Conservation (phyloP, 2,329 filamentous ascomycete species). For the Phaeophleospora eucalypticola region DNA sequence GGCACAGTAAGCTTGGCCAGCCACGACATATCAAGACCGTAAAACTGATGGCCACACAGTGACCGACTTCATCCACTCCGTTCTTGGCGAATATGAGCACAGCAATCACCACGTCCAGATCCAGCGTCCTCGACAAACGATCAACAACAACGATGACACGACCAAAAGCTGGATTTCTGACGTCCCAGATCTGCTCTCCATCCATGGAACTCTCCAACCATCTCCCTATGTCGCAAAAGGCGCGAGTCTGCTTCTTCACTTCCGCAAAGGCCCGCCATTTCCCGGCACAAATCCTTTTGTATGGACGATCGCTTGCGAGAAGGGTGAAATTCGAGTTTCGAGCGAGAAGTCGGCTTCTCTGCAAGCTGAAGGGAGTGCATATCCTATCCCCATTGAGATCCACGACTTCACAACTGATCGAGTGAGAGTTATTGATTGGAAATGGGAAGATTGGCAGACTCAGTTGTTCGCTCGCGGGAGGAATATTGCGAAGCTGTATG, state of each 20-base stretch:
- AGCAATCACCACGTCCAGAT: slow-evolving; percentile 21
- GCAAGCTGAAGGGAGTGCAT: slow-evolving; percentile 11
- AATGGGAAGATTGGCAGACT: slow-evolving; percentile 38
- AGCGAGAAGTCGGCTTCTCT: slow-evolving; percentile 16
- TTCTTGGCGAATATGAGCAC: slow-evolving; percentile 21
- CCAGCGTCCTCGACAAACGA: slow-evolving; percentile 15
- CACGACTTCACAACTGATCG: slow-evolving; percentile 28
- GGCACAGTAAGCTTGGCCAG: slow-evolving; percentile 19
- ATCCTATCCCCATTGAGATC: slow-evolving; percentile 26
- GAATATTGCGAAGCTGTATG: slow-evolving; percentile 30
- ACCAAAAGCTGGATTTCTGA: slow-evolving; percentile 15
- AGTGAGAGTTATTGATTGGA: slow-evolving; percentile 35
- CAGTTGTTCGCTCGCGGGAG: slow-evolving; percentile 24
- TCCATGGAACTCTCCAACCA: slow-evolving; percentile 19
- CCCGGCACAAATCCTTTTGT: slow-evolving; percentile 20
- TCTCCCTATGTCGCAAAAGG: slow-evolving; percentile 13
- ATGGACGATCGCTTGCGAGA: slow-evolving; percentile 26
- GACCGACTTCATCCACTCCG: slow-evolving; percentile 24
- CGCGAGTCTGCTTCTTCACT: slow-evolving; percentile 17
- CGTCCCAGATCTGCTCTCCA: slow-evolving; percentile 24
- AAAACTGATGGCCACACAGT: slow-evolving; percentile 11
- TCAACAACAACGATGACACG: slow-evolving; percentile 9
- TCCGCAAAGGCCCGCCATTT: slow-evolving; percentile 20
- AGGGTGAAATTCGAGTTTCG: slow-evolving; percentile 22
- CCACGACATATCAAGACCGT: not conserved